Percentiles rank a stretch among this genome's conserved stretches.
Conservation (phyloP, 164 flowering plant genomes). For the Berberis vulgaris region DNA sequence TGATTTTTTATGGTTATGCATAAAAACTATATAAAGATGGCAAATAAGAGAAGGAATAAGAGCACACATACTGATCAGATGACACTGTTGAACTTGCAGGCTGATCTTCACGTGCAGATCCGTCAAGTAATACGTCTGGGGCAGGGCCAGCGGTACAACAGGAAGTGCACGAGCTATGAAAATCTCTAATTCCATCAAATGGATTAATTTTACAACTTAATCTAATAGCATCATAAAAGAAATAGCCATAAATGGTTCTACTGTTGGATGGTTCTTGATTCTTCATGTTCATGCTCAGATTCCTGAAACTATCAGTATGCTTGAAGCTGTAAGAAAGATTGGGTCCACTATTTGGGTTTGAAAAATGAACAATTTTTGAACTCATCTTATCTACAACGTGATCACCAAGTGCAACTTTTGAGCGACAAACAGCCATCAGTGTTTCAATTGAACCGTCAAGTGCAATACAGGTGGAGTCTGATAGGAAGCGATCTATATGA, state of each 20-base stretch:
- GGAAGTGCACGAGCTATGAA: conserved; percentile 24
- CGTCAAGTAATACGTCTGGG: conserved; percentile 50
- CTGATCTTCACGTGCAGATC: conserved; percentile 39
- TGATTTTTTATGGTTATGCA: not conserved
- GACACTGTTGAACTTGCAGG: conserved; percentile 23
- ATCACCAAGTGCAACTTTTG: conserved; percentile 37
- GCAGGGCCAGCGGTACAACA: conserved; percentile 42
- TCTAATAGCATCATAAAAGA: conserved; percentile 19
- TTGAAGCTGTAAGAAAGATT: conserved; percentile 33
- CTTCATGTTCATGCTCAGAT: conserved; percentile 38
- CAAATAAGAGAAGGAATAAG: not conserved
- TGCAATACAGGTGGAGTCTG: conserved; percentile 16
- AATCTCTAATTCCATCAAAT: conserved; percentile 13
- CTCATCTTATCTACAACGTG: conserved; percentile 27
- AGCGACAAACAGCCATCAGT: conserved; percentile 40
- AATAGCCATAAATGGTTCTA: conserved; percentile 29
- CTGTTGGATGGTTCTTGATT: conserved; percentile 25
- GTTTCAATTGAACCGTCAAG: conserved; percentile 12
- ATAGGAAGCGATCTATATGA: conserved; percentile 40
- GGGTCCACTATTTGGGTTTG: conserved; percentile 23
- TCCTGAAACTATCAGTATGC: conserved; percentile 23
- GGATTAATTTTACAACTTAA: conserved; percentile 18
- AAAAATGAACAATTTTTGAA: conserved; percentile 22
- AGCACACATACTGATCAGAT: conserved; percentile 45
- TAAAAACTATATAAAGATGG: not conserved